A percentile compares a stretch with the other conserved stretches of the same genome.
phyloP scores from a whole-genome alignment of 1,139 yeast species.

The Pichia sp. region DNA sequence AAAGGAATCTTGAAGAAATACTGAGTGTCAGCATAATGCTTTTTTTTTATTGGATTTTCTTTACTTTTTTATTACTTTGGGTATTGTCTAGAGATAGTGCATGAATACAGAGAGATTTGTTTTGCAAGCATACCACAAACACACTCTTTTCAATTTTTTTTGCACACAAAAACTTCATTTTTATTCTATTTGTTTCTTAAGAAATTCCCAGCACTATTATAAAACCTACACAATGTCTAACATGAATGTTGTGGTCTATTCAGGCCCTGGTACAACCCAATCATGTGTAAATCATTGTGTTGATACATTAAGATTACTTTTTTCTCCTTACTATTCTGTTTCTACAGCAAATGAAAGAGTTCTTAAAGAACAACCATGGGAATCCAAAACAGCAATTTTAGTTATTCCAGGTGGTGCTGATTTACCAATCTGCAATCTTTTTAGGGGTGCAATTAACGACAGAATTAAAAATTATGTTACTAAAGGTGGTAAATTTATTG shows the following conservation, averaged over 20 bases:
- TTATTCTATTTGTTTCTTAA: not conserved
- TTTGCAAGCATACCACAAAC: not conserved
- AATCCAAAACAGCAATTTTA: constrained; percentile 63
- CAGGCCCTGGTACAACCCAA: constrained; percentile 78
- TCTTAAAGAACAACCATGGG: constrained; percentile 82
- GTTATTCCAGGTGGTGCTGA: constrained; percentile 98
- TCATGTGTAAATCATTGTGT: constrained; percentile 81
- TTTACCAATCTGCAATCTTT: constrained; percentile 60
- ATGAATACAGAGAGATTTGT: not conserved
- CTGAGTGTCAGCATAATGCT: not conserved
- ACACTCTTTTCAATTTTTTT: not conserved
- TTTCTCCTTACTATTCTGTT: constrained; percentile 90
- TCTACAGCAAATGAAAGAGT: constrained; percentile 59
- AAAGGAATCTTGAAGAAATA: not conserved
- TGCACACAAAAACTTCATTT: not conserved
- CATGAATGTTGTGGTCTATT: constrained; percentile 78
- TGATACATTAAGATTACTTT: constrained; percentile 62
- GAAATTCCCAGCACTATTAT: not conserved
- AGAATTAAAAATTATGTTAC: constrained; percentile 59
- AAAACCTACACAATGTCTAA: constrained; percentile 2
- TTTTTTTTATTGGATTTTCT: too few species aligned
- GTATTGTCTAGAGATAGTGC: not conserved
- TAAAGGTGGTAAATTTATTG: constrained; percentile 75
- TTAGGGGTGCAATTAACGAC: constrained; percentile 64
- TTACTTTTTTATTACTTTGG: not conserved